Evolutionary conservation across 2,329 filamentous ascomycete species (phyloP).

Genomic region (Cercospora canescens): DNA sequence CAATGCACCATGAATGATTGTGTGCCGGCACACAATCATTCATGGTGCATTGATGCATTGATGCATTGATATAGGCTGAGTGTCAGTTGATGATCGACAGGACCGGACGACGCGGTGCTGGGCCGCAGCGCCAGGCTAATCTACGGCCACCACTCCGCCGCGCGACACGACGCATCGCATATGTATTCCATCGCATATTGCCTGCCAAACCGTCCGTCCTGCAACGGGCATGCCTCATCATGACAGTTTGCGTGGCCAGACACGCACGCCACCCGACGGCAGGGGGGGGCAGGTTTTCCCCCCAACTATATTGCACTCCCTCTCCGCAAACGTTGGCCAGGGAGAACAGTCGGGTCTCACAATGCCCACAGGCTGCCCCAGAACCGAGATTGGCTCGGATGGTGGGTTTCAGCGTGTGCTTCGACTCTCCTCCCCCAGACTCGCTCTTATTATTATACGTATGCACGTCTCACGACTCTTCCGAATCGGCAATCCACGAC

Average conservation of each 20-base stretch:
- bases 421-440: neutral
- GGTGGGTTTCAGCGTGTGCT: constrained; percentile 3
- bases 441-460: constrained; percentile 1
- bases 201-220: neutral
- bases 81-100: constrained; percentile 15
- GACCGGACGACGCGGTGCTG: neutral
- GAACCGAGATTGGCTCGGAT: constrained; percentile 1
- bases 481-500: constrained; percentile 1
- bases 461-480: neutral
- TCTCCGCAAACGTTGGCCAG: neutral
- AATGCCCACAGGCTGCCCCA: neutral
- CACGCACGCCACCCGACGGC: neutral
- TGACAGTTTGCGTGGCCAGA: neutral
- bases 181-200: neutral
- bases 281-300: neutral
- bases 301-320: neutral
- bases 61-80: neutral
- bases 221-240: neutral
- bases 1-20: no score
- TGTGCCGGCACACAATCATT: neutral
- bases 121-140: neutral
- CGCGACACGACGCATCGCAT: neutral
- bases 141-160: neutral
- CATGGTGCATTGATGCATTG: no score
- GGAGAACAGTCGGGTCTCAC: neutral